Base-by-base conservation (phyloP, 2,329 filamentous ascomycete species). In the Colletotrichum sp. region DNA sequence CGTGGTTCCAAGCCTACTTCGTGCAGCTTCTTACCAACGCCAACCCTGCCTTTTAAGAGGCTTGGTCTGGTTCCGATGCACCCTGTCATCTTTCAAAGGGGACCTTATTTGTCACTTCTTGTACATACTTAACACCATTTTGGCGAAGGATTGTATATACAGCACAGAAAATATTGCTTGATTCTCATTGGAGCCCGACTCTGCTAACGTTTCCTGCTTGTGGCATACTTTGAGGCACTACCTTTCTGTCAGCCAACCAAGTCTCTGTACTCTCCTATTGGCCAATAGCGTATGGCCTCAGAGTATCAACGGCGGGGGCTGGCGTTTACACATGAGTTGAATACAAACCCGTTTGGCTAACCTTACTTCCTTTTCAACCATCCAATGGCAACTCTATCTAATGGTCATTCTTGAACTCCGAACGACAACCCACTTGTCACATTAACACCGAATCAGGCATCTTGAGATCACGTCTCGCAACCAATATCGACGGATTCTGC, bases 1-100 rank as follows among this genome's bases (percentile, higher is more conserved):
- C 87, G 10, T 95, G 93, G 93, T 93, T 93, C 84, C 84, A 92
- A 82, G 88, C 87, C 21, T 92, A 92, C 84, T 91, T 92, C 76
- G 89, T 87, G 82, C 88, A 90, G 82, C 85, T 92, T 2, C 86
- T 91, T 72, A 86, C 83, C 67, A 91, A 91, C 78, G 89, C 90
- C 71, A 89, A 90, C 81, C 90, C 90, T 24, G 80, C 88, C 30
- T 90, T 91, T 79, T 77, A 71, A 67, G 61, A 28, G 30, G 13
- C 6, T 26, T 61, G n/a, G 6, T 13, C 26, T 12, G 18, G 36
- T 21, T 32, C 36, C 7, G 26, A 34, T 63, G 16, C n/a, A 12
- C 2, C 13, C 67, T 15, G 6, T n/a, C 34, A 26, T 32, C 52
- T 18, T 57, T 16, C 10, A 8, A 15, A 26, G 24, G 9, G 8